Evolutionary conservation across 2,329 filamentous ascomycete genomes (phyloP).

Genomic region (Xylariaceae sp.): DNA sequence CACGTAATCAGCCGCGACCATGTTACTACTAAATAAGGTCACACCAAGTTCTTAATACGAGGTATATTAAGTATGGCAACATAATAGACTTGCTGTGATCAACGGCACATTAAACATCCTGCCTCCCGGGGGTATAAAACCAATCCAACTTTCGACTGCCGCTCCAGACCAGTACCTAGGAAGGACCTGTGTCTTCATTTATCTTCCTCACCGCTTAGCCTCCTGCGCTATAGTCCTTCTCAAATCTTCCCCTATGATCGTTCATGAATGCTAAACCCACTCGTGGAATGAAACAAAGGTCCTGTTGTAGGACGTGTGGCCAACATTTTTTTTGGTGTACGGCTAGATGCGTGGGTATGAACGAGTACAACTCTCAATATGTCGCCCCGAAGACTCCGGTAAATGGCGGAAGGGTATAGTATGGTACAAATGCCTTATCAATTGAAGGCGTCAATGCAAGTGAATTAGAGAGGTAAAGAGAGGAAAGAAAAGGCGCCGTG

Average conservation of each 20-base stretch:
- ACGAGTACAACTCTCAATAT: neutral
- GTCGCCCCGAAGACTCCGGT: slow-evolving; percentile 4
- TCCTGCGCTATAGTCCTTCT: no score
- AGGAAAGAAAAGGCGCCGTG: neutral
- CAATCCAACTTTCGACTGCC: no score
- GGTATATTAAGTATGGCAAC: no score
- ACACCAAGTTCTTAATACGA: no score
- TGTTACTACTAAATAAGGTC: no score
- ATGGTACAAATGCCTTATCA: slow-evolving; percentile 3
- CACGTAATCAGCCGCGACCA: no score
- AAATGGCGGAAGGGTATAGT: slow-evolving; percentile 18
- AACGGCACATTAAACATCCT: neutral
- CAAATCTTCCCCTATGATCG: neutral
- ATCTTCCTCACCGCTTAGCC: no score
- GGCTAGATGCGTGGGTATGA: neutral
- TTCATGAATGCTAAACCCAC: neutral
- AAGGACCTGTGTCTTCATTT: no score
- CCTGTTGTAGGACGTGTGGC: neutral
- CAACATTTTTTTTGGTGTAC: neutral
- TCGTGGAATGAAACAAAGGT: neutral
- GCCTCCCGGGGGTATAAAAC: no score
- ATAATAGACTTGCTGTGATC: neutral
- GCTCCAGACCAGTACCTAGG: no score
- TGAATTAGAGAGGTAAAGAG: slow-evolving; percentile 6
- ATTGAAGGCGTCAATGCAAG: neutral